Conservation (phyloP, 257 asterid genomes). For the Nicotiana obtusifolia region DNA sequence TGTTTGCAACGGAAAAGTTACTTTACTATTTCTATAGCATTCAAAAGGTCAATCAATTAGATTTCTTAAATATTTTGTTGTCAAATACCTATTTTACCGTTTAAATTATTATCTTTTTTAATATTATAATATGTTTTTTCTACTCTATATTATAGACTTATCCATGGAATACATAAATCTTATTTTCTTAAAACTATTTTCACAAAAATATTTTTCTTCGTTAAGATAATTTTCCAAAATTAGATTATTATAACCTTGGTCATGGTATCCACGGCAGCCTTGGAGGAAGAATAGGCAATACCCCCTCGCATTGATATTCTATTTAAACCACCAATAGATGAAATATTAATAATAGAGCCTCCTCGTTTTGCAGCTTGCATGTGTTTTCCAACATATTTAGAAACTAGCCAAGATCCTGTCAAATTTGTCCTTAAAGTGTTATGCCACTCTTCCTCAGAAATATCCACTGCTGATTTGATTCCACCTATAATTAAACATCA, state of each 20-base stretch:
- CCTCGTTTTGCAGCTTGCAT: constrained; percentile 37
- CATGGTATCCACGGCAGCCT: constrained; percentile 40
- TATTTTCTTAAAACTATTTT: neutral
- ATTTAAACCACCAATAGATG: constrained; percentile 52
- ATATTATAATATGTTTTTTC: too few relatives aligned
- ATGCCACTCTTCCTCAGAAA: constrained; percentile 48
- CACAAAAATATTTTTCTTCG: neutral
- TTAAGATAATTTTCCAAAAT: neutral
- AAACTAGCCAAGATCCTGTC: constrained; percentile 51
- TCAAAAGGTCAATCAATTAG: too few relatives aligned
- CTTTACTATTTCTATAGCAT: too few relatives aligned
- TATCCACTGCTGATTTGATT: constrained; percentile 30
- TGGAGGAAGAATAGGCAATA: constrained; percentile 47
- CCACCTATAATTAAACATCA: constrained; percentile 17
- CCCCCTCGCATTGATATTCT: constrained; percentile 45
- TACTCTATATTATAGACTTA: too few relatives aligned
- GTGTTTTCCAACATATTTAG: constrained; percentile 34
- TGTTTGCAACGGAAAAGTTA: too few relatives aligned
- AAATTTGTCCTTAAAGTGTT: constrained; percentile 29
- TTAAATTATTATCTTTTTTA: too few relatives aligned
- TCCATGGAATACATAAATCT: too few relatives aligned
- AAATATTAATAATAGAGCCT: constrained; percentile 49
- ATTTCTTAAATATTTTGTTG: too few relatives aligned
- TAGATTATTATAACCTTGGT: constrained; percentile 33
- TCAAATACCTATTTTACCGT: too few relatives aligned